Conservation (phyloP, 2,329 filamentous ascomycete species). For the Helotiales sp. region DNA sequence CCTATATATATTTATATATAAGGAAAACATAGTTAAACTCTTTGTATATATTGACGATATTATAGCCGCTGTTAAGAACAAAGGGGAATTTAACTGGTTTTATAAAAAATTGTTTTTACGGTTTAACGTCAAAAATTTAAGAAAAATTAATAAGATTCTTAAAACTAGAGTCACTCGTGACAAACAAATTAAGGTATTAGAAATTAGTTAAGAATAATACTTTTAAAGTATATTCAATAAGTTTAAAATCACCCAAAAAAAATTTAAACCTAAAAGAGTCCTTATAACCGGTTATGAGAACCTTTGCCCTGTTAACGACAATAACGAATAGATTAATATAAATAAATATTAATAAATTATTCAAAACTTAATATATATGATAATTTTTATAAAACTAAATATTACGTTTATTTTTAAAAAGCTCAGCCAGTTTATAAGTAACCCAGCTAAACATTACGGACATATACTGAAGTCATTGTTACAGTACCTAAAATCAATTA, state of each 20-base stretch:
- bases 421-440: slow-evolving; percentile 11
- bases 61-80: no score
- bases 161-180: no score
- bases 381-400: slow-evolving; percentile 1
- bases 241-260: neutral
- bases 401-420: neutral
- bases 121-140: no score
- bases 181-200: no score
- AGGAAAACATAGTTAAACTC: no score
- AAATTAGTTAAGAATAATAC: no score
- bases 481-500: slow-evolving; percentile 6
- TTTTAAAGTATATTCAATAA: no score
- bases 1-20: no score
- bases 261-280: neutral
- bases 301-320: neutral
- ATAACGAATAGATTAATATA: neutral
- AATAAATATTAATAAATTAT: neutral
- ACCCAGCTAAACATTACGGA: neutral
- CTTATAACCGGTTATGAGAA: neutral
- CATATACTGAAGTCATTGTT: slow-evolving; percentile 4
- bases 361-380: slow-evolving; percentile 6
- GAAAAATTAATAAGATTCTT: no score
- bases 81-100: no score
- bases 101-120: no score
- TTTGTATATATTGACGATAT: no score